phyloP scores from a whole-genome alignment of 108 stramenopile genomes.

The Ochromonas danica region DNA sequence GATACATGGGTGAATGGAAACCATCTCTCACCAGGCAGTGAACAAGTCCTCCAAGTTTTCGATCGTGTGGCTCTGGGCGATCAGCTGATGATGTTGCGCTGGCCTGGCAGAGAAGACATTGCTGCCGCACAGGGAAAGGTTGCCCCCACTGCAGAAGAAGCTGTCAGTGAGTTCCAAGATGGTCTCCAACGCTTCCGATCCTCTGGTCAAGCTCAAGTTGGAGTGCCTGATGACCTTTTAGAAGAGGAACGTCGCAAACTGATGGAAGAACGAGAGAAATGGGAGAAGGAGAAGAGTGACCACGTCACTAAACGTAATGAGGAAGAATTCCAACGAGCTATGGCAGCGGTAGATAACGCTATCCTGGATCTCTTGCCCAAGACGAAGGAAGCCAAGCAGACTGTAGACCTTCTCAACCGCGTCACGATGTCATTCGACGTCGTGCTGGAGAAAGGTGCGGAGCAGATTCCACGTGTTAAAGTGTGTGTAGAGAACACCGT shows the following conservation, averaged over 20 bases:
- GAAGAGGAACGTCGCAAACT: constrained; percentile 1
- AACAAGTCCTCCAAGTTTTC: neutral
- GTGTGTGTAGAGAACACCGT: constrained; percentile 51
- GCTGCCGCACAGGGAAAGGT: constrained; percentile 22
- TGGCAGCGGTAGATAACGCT: constrained; percentile 52
- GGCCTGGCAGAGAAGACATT: constrained; percentile 3
- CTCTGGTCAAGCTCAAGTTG: neutral
- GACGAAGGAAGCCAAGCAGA: constrained; percentile 57
- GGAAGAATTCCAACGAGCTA: constrained; percentile 37
- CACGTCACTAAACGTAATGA: constrained; percentile 21
- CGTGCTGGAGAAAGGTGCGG: constrained; percentile 28
- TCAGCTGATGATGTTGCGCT: constrained; percentile 29
- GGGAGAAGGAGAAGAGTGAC: constrained; percentile 27
- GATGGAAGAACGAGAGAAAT: constrained; percentile 25
- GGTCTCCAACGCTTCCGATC: constrained; percentile 35
- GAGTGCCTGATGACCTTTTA: neutral
- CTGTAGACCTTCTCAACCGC: constrained; percentile 48
- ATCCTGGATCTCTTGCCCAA: constrained; percentile 59
- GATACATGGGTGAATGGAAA: constrained; percentile 56
- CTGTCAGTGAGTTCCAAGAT: constrained; percentile 54
- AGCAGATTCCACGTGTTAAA: constrained; percentile 38
- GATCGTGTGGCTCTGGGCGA: constrained; percentile 29
- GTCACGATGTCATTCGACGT: constrained; percentile 51
- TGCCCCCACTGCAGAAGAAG: constrained; percentile 46
- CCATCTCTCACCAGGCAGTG: constrained; percentile 47